These are phyloP conservation scores for Aspergillus novoparasiticus DNA, from an alignment of 2,329 filamentous ascomycete genomes.

Conservation along the genomic window DNA sequence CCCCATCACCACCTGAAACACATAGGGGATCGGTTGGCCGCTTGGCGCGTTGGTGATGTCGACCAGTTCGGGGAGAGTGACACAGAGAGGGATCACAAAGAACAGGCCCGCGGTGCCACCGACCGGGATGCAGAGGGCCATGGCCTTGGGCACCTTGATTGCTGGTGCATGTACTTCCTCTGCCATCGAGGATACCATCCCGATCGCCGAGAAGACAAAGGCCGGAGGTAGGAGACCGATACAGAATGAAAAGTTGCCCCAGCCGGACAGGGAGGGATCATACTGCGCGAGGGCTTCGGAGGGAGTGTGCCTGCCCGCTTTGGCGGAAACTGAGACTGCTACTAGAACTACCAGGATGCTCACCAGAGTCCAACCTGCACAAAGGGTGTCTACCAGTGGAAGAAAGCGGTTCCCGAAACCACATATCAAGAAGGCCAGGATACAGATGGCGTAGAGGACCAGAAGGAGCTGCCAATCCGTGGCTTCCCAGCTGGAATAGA, in stretches of 20 bases:
- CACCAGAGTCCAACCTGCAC: conserved; percentile 58
- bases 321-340: conserved; percentile 57
- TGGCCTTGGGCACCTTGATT: conserved; percentile 55
- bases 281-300: conserved; percentile 59
- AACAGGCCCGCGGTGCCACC: conserved; percentile 58
- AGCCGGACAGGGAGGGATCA: conserved; percentile 58
- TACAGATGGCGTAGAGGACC: conserved; percentile 69
- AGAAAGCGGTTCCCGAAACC: conserved; percentile 68
- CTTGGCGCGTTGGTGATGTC: conserved; percentile 50
- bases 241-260: conserved; percentile 63
- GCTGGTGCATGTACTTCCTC: conserved; percentile 59
- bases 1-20: conserved; percentile 55
- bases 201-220: conserved; percentile 62
- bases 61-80: conserved; percentile 50
- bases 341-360: conserved; percentile 62
- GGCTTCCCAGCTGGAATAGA: conserved; percentile 57
- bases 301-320: conserved; percentile 55
- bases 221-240: conserved; percentile 63
- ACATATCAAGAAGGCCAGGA: conserved; percentile 67
- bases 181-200: conserved; percentile 66
- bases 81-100: conserved; percentile 59
- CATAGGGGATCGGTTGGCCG: conserved; percentile 55
- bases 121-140: conserved; percentile 56
- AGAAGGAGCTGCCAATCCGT: conserved; percentile 69
- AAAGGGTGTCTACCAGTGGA: conserved; percentile 63